phyloP scores from a whole-genome alignment of 139 green algal genomes.

The Picochlorum costavermella region DNA sequence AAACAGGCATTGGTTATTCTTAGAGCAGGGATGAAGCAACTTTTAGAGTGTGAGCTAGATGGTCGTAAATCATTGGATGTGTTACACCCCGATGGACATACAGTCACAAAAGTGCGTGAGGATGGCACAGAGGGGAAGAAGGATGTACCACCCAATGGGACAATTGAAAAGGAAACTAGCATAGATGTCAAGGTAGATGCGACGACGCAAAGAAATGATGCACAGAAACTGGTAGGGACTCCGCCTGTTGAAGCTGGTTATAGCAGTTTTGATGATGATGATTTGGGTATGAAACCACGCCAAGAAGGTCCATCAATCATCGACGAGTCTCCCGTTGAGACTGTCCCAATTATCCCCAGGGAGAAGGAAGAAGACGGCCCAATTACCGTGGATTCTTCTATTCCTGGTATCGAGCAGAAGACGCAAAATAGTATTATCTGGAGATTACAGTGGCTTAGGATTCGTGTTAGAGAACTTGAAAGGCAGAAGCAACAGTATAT shows the following conservation, averaged over 20 bases:
- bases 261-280: slow-evolving; percentile 32
- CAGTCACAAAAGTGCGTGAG: not conserved
- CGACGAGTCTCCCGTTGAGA: not conserved
- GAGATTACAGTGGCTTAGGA: slow-evolving; percentile 36
- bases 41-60: slow-evolving; percentile 30
- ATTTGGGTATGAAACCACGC: slow-evolving; percentile 20
- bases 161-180: not conserved
- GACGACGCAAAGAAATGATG: not conserved
- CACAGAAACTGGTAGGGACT: not conserved
- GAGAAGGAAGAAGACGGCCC: too few species aligned
- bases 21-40: slow-evolving; percentile 34
- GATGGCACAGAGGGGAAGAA: not conserved
- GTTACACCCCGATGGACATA: slow-evolving; percentile 19
- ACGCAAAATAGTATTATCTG: slow-evolving; percentile 28
- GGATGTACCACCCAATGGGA: not conserved
- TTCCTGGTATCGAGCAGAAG: too few species aligned
- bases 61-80: slow-evolving; percentile 34
- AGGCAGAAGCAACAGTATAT: slow-evolving; percentile 17
- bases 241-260: slow-evolving; percentile 15
- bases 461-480: slow-evolving; percentile 28
- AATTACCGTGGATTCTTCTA: too few species aligned
- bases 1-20: slow-evolving; percentile 31
- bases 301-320: not conserved
- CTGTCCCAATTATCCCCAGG: not conserved
- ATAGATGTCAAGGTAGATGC: not conserved